Evolutionary conservation across 768 basidiomycete genomes (phyloP), one percentile per base, ranked within the genome.

Genomic region (Kwoniella dejecticola): DNA sequence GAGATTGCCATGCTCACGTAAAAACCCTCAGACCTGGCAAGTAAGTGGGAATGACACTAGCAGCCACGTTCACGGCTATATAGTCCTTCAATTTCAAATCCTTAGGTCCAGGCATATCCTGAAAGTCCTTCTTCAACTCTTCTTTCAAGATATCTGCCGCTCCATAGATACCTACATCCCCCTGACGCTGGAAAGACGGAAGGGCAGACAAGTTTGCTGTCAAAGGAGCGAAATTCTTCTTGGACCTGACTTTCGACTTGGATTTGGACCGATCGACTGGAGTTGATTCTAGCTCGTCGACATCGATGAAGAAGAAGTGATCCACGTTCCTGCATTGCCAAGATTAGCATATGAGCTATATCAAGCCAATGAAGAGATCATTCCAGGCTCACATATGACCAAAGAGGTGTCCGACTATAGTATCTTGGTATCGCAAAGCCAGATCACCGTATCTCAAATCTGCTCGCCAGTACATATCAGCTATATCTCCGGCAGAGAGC

Each of bases 251-350:
- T 31, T 45, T 52, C 33, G 21, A 21, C 31, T 31, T 38, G 23
- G 40, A 29, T 10, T 40, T 49, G 0, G 54, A n/a, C n/a, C n/a
- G n/a, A n/a, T n/a, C 24, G 10, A 56, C 54, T 19, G 56, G 56
- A 8, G 70, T 67, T 11, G 64, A 44, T 64, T 79, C 77, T 13
- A 79, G 73, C 46, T 77, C 75, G 21, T 69, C 57, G 17, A 78
- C 76, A 61, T 78, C 77, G 48, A 82, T 71, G 74, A 79, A 78
- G 72, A 81, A 82, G 74, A 81, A 81, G 56, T 81, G 80, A 80
- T 94, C 91, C 17, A 85, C 84, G 77, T 93, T 91, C 89, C 77
- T 91, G 88, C 86, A 88, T n/a, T n/a, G n/a, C n/a, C n/a, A n/a
- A n/a, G n/a, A n/a, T n/a, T n/a, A n/a, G n/a, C n/a, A n/a, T n/a